phyloP scores from a whole-genome alignment of 768 basidiomycete genomes.

The Omphalotus guepiniiformis region DNA sequence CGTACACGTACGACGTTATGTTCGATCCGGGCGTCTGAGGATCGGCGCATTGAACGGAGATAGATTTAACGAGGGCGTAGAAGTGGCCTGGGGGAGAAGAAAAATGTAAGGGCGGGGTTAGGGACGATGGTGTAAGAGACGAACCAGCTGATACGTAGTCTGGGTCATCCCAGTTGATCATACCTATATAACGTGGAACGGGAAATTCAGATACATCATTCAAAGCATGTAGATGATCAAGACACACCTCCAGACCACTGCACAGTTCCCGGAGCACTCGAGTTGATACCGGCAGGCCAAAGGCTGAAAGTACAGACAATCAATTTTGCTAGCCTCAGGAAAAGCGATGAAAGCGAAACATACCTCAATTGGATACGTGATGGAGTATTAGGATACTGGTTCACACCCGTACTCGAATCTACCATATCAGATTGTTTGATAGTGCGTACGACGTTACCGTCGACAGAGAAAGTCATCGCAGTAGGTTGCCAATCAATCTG shows the following conservation, averaged over 20 bases:
- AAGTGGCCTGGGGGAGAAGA: conserved; percentile 74
- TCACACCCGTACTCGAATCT: conserved; percentile 46
- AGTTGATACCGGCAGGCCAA: conserved; percentile 77
- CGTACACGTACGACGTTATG: conserved; percentile 64
- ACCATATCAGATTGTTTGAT: conserved; percentile 56
- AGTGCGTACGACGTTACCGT: conserved; percentile 68
- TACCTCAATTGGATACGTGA: conserved; percentile 79
- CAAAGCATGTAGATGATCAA: conserved; percentile 25
- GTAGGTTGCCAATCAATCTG: conserved; percentile 83
- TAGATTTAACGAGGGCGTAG: conserved; percentile 57
- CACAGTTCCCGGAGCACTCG: conserved; percentile 62
- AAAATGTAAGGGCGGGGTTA: conserved; percentile 15
- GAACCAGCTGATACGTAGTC: conserved; percentile 71
- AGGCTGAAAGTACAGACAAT: conserved; percentile 34
- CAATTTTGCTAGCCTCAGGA: background rate
- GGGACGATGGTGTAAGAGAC: no score
- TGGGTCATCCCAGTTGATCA: conserved; percentile 79
- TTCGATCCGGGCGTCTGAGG: conserved; percentile 35
- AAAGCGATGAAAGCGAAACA: conserved; percentile 11
- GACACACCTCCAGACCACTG: conserved; percentile 80
- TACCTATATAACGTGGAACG: conserved; percentile 28
- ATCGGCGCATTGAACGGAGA: conserved; percentile 63
- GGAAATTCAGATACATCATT: background rate
- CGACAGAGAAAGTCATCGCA: conserved; percentile 60
- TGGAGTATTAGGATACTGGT: conserved; percentile 72